A percentile compares a stretch with the other conserved stretches of the same genome.
Evolutionary conservation across 305 asterid species (phyloP).

Genomic region (Fraxinus dipetala): DNA sequence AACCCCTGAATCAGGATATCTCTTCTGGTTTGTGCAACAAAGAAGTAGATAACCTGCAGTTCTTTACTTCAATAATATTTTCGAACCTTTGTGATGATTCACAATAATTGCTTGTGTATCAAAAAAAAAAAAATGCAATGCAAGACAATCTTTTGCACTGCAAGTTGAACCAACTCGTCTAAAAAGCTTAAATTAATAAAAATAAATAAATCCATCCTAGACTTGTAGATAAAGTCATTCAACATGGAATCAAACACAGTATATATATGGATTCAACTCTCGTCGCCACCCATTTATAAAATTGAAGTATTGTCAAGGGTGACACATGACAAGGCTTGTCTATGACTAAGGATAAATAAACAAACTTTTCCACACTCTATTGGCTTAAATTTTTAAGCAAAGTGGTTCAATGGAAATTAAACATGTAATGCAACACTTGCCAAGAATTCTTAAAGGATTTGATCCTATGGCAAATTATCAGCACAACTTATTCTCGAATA

Average conservation of each 20-base stretch:
- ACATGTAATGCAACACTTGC: neutral
- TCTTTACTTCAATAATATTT: neutral
- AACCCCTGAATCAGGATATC: neutral
- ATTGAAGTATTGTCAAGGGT: neutral
- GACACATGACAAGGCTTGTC: neutral
- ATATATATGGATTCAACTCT: neutral
- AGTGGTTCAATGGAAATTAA: neutral
- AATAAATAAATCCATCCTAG: neutral
- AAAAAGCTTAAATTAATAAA: neutral
- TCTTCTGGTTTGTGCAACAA: neutral
- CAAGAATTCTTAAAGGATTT: neutral
- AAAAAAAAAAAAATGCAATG: neutral
- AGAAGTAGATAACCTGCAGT: neutral
- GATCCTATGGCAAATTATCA: neutral
- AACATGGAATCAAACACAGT: neutral
- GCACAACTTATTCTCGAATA: neutral
- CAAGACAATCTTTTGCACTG: neutral
- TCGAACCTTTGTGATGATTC: neutral
- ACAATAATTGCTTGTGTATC: neutral
- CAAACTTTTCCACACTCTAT: neutral
- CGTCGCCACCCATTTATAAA: neutral
- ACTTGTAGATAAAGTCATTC: neutral
- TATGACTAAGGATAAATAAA: neutral
- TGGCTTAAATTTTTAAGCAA: neutral
- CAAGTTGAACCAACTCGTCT: neutral